Percentiles rank a stretch among this genome's conserved stretches.
Evolutionary conservation across 768 basidiomycete species (phyloP).

Genomic region (Asterophora lycoperdoides): DNA sequence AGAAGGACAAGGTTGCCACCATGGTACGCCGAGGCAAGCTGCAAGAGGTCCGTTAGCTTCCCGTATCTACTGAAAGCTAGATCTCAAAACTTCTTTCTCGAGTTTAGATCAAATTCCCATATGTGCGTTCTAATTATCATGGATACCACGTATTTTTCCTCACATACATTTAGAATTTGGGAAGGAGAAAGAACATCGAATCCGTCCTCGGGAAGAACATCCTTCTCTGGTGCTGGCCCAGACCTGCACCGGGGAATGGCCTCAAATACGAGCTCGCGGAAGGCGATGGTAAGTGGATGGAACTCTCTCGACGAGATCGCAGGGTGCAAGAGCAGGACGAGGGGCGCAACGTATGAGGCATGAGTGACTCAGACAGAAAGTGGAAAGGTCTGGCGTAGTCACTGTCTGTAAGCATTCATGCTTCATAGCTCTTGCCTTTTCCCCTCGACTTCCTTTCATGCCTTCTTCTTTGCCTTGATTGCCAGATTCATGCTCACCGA

Average conservation of each 20-base stretch:
- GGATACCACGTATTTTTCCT: slow-evolving; percentile 10
- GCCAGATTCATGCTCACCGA: not conserved
- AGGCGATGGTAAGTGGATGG: slow-evolving; percentile 71
- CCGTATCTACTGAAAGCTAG: not conserved
- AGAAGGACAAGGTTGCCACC: slow-evolving; percentile 91
- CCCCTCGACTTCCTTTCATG: not conserved
- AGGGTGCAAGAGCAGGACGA: slow-evolving; percentile 17
- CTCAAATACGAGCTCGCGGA: slow-evolving; percentile 70
- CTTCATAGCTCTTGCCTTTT: slow-evolving; percentile 1
- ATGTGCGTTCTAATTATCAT: slow-evolving; percentile 47
- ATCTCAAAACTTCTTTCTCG: not conserved
- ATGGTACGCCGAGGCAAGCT: slow-evolving; percentile 84
- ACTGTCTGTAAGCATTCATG: slow-evolving; percentile 15
- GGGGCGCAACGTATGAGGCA: slow-evolving; percentile 17
- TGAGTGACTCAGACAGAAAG: slow-evolving; percentile 4
- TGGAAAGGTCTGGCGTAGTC: slow-evolving; percentile 4
- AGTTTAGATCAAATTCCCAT: slow-evolving; percentile 82
- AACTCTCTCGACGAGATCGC: slow-evolving; percentile 28
- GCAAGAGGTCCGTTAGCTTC: slow-evolving; percentile 48
- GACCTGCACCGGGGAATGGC: slow-evolving; percentile 61
- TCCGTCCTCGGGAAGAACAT: slow-evolving; percentile 75
- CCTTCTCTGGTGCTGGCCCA: slow-evolving; percentile 84
- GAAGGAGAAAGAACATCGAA: slow-evolving; percentile 64
- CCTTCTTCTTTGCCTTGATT: not conserved
- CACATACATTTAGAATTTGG: slow-evolving; percentile 63